Evolutionary conservation across 352 stramenopile genomes (phyloP), one percentile per base, ranked within the genome.

Genomic region (Pythium graminicola): DNA sequence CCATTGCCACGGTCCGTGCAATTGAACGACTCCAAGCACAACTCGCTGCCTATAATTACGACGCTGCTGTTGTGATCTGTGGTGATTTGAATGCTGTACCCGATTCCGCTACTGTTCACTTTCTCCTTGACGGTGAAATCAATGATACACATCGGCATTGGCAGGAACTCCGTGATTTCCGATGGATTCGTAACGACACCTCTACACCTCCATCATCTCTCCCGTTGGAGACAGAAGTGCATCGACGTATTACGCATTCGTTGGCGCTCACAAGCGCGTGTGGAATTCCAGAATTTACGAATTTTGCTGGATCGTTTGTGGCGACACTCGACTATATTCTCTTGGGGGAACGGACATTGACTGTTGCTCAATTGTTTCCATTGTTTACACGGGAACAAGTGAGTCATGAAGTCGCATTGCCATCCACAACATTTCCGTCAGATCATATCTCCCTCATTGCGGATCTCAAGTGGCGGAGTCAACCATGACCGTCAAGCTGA

Each of bases 401-500:
- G 13, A 75, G 54, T n/a, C 43, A 65, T 28, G 79, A 92, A 48
- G 62, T 75, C 17, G 80, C 81, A 9, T 33, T 92, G 20, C 81
- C 81, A 4, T 86, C 79, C 26, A 81, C 69, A n/a, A 68, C 62
- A 10, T 87, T 92, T 46, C 79, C 81, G 10, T 92, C 81, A 3
- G 81, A 92, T 50, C 81, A 89, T 27, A 60, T 92, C 26, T 89
- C 81, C 27, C 62, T 92, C n/a, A 61, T 89, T 8, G 82, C 66
- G 20, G 81, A 92, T 52, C 59, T 92, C n/a, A n/a, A n/a, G n/a
- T n/a, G n/a, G n/a, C n/a, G n/a, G n/a, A n/a, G n/a, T n/a, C n/a
- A n/a, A n/a, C n/a, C n/a, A n/a, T n/a, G n/a, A n/a, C n/a, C n/a
- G n/a, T 42, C 7, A 41, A 41, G 35, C 38, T 44, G 6, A 44